Base-by-base conservation (phyloP, 768 basidiomycete genomes). In the Boletus subcaerulescens region DNA sequence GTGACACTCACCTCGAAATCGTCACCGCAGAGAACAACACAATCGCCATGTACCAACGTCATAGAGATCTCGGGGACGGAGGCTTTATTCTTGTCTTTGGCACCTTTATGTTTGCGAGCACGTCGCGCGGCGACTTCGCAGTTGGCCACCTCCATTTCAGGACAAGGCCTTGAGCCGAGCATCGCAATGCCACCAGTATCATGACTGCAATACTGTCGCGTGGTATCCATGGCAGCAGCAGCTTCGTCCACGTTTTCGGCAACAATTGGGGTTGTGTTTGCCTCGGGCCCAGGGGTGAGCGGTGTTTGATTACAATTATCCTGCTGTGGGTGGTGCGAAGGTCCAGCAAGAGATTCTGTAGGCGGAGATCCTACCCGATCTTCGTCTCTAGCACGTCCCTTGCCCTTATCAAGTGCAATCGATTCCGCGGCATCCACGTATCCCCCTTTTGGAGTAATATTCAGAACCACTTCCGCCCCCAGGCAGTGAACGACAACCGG, bases 11-110 rank as follows among this genome's bases (percentile, higher is more conserved):
- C 75, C 66, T 77, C 73, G 50, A 74, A 76, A 42, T 71, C 72
- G 48, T 73, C 76, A 11, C 76, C 76, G 3, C 9, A 58, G 7
- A 77, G 63, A 38, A 77, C 44, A 2, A 72, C 58, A 47, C 69
- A 63, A 61, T 77, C 76, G 0, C 76, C 75, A 52, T 77, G 76
- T 9, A 74, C 68, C 38, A 76, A 61, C 18, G 71, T 74, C 50
- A 75, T 36, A 17, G 68, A 62, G 20, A 71, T 62, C 43, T 60
- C 50, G 14, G 62, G 62, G 9, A 47, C 40, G 13, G 55, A 40
- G 15, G 53, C 20, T 57, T 63, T 60, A 45, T 3, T 57, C 57
- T 58, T 68, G 47, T 58, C 52, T 31, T 60, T 60, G n/a, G 13
- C 24, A 47, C 39, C 45, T 22, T 68, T 70, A 22, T 50, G 65